These are phyloP conservation scores for Cinnamomum chago DNA, from an alignment of 164 flowering plant species.

Conservation along the genomic window DNA sequence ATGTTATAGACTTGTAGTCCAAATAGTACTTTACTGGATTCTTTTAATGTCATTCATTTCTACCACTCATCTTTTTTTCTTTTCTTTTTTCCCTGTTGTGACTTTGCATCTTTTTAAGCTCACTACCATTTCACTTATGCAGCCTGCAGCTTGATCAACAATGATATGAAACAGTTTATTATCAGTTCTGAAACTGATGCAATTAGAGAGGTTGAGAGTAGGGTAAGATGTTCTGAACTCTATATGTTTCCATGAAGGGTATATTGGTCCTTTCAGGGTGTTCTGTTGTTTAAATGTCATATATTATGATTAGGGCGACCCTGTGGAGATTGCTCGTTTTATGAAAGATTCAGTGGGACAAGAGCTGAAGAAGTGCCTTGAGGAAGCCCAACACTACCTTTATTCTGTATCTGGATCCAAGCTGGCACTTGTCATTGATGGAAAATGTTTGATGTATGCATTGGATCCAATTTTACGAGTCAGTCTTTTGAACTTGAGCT, in stretches of 20 bases:
- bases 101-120: neutral
- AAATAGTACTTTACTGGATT: neutral
- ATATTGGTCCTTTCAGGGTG: neutral
- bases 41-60: neutral
- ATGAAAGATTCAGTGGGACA: slow-evolving; percentile 65
- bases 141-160: slow-evolving; percentile 92
- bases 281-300: neutral
- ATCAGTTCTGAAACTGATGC: slow-evolving; percentile 93
- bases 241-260: neutral
- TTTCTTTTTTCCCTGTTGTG: neutral
- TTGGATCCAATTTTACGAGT: slow-evolving; percentile 77
- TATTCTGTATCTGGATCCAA: slow-evolving; percentile 48
- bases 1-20: neutral
- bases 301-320: slow-evolving; percentile 60
- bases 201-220: slow-evolving; percentile 77
- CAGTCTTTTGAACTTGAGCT: slow-evolving; percentile 71
- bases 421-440: slow-evolving; percentile 88
- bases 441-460: slow-evolving; percentile 96
- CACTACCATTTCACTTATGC: slow-evolving; percentile 17
- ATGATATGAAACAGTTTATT: slow-evolving; percentile 88
- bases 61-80: neutral
- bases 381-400: slow-evolving; percentile 62
- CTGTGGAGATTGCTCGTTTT: slow-evolving; percentile 76
- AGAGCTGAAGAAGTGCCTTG: slow-evolving; percentile 59
- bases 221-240: slow-evolving; percentile 38